Conservation (phyloP, 2,329 filamentous ascomycete species). For the Phialocephala sp. region DNA sequence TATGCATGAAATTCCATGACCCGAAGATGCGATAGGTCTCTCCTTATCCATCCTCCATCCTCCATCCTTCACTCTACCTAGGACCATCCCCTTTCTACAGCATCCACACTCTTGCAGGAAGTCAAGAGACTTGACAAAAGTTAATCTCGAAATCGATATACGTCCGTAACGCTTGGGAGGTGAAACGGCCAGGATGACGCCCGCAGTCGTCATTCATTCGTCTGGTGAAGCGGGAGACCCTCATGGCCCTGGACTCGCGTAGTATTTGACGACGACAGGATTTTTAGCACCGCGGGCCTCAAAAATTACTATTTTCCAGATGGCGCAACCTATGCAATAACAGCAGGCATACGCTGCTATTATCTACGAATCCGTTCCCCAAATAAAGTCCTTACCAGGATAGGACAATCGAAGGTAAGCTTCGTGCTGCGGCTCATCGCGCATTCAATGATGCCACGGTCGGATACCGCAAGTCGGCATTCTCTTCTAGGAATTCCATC, state of each 20-base stretch:
- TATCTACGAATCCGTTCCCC: constrained; percentile 20
- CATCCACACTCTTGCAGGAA: constrained; percentile 9
- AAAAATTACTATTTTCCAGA: constrained; percentile 14
- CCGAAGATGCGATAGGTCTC: constrained; percentile 24
- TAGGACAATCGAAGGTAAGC: constrained; percentile 9
- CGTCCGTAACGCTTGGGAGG: constrained; percentile 15
- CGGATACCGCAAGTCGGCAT: constrained; percentile 89
- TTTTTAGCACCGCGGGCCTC: constrained; percentile 3
- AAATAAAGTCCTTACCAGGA: constrained; percentile 22
- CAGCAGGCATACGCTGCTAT: constrained; percentile 23
- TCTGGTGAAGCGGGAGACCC: constrained; percentile 28
- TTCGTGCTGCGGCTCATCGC: constrained; percentile 15
- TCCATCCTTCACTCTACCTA: neutral
- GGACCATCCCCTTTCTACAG: neutral
- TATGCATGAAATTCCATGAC: constrained; percentile 14
- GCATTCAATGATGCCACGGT: constrained; percentile 54
- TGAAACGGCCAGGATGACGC: constrained; percentile 33
- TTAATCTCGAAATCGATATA: constrained; percentile 20
- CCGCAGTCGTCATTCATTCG: constrained; percentile 34
- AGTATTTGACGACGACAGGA: constrained; percentile 18
- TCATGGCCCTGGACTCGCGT: constrained; percentile 30
- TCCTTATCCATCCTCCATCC: neutral
- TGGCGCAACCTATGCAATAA: constrained; percentile 29
- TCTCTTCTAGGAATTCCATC: constrained; percentile 90
- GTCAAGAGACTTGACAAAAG: constrained; percentile 3